phyloP scores from a whole-genome alignment of 1,139 yeast genomes.

The Wickerhamomyces sp. region DNA sequence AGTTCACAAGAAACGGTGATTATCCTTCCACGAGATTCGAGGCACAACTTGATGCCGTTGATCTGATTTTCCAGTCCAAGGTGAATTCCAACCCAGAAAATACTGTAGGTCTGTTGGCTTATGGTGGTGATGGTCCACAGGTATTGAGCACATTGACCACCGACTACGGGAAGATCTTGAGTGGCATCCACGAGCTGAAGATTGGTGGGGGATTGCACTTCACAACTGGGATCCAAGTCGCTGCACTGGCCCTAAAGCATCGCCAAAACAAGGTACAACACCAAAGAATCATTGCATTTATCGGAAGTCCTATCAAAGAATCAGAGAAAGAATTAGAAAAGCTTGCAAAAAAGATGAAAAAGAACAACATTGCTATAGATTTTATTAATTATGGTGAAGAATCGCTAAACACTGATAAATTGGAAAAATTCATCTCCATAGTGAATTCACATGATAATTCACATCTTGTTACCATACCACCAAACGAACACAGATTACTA shows the following conservation, averaged over 20 bases:
- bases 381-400: constrained; percentile 92
- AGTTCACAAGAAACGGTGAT: constrained; percentile 94
- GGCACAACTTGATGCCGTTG: constrained; percentile 93
- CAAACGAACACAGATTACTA: constrained; percentile 69
- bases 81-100: constrained; percentile 89
- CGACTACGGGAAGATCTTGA: constrained; percentile 80
- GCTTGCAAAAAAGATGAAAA: constrained; percentile 89
- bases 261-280: constrained; percentile 92
- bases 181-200: constrained; percentile 83
- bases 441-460: constrained; percentile 78
- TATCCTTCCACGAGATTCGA: constrained; percentile 85
- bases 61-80: constrained; percentile 80
- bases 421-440: constrained; percentile 75
- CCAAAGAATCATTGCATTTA: constrained; percentile 86
- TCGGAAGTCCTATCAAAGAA: constrained; percentile 80
- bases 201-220: constrained; percentile 70
- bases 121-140: constrained; percentile 82
- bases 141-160: constrained; percentile 85
- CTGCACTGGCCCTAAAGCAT: constrained; percentile 94
- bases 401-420: constrained; percentile 65
- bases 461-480: constrained; percentile 82
- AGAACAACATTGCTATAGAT: constrained; percentile 88
- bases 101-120: constrained; percentile 85
- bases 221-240: constrained; percentile 87
- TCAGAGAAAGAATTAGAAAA: constrained; percentile 70